Evolutionary conservation across 83 land plant genomes (phyloP).

Genomic region (Thuja plicata): DNA sequence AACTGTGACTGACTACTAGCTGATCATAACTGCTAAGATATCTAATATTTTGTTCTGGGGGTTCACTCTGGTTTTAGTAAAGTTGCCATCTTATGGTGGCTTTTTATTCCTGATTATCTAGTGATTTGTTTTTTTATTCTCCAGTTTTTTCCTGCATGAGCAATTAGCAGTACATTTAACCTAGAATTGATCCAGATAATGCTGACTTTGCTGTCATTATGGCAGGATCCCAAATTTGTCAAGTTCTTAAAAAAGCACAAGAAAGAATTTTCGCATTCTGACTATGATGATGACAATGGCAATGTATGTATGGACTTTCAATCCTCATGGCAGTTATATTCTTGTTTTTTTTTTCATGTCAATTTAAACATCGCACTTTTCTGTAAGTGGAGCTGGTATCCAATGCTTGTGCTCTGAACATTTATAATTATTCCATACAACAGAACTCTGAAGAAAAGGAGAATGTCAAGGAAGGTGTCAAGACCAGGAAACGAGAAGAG

Average conservation of each 20-base stretch:
- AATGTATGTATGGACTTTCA: constrained; percentile 32
- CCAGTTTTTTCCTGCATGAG: background rate
- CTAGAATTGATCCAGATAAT: background rate
- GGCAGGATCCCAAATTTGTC: constrained; percentile 86
- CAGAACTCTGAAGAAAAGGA: constrained; percentile 63
- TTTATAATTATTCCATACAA: background rate
- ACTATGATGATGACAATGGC: constrained; percentile 44
- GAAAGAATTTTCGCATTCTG: constrained; percentile 34
- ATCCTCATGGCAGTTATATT: background rate
- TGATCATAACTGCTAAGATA: background rate
- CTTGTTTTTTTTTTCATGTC: background rate
- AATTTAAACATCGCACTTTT: background rate
- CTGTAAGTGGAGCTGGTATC: background rate
- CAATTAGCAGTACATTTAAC: background rate
- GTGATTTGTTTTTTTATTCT: background rate
- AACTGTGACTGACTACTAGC: background rate
- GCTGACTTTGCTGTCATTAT: background rate
- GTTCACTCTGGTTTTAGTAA: too few relatives aligned
- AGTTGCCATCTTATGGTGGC: background rate
- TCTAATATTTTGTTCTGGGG: background rate
- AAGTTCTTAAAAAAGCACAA: constrained; percentile 67
- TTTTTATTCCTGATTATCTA: background rate
- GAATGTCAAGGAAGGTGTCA: background rate
- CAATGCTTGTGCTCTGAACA: background rate
- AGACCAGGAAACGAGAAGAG: background rate